These are phyloP conservation scores for Microstegium vimineum DNA, from an alignment of 176 grass and related monocot genomes.

Conservation along the genomic window DNA sequence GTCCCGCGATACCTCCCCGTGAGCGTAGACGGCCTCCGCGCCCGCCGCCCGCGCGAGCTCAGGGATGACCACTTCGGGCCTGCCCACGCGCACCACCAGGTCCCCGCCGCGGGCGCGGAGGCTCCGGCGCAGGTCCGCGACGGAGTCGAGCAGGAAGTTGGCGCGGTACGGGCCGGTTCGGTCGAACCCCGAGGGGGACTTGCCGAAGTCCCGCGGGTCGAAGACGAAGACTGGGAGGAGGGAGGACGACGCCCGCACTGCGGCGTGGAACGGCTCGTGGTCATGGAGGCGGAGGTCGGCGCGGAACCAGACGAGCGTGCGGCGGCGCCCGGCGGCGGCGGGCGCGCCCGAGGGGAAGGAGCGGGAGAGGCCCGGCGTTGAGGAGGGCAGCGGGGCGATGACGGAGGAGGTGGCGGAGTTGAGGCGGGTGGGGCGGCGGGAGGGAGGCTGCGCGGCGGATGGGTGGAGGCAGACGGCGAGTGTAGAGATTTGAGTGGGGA, in stretches of 20 bases:
- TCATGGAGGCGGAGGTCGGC: conserved; percentile 82
- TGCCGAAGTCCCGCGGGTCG: conserved; percentile 68
- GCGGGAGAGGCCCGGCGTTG: conserved; percentile 39
- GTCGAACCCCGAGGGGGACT: conserved; percentile 67
- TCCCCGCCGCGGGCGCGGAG: conserved; percentile 70
- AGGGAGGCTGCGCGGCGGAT: conserved; percentile 24
- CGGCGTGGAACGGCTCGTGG: conserved; percentile 56
- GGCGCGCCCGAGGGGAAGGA: conserved; percentile 39
- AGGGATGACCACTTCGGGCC: conserved; percentile 73
- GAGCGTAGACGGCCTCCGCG: conserved; percentile 70
- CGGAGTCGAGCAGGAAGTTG: conserved; percentile 74
- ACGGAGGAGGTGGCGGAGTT: conserved; percentile 52
- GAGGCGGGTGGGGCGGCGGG: conserved; percentile 20
- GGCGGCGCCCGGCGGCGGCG: conserved; percentile 53
- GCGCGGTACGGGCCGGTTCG: conserved; percentile 62
- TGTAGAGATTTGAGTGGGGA: conserved; percentile 54
- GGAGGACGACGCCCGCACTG: conserved; percentile 52
- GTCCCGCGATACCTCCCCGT: conserved; percentile 81
- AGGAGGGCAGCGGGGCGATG: conserved; percentile 43
- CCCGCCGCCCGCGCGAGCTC: conserved; percentile 61
- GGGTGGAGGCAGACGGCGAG: conserved; percentile 54
- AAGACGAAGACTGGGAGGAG: conserved; percentile 82
- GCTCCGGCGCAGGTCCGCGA: conserved; percentile 66
- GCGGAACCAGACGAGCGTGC: conserved; percentile 82
- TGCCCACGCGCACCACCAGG: conserved; percentile 75